Evolutionary conservation across 2,329 filamentous ascomycete species (phyloP).

Genomic region (Trichoderma aggressivum): DNA sequence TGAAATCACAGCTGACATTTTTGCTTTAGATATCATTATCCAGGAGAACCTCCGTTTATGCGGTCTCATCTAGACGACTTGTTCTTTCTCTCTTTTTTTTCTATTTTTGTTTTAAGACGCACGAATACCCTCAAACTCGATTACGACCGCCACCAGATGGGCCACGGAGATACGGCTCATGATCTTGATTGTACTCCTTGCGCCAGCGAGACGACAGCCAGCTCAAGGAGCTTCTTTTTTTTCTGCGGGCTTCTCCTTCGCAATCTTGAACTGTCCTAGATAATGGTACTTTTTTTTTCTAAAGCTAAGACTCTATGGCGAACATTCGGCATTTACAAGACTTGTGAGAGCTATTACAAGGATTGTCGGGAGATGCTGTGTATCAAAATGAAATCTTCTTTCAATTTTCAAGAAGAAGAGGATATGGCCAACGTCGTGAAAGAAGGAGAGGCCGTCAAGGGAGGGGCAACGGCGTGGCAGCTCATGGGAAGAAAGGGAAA

Average conservation of each 20-base stretch:
- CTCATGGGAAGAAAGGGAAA: slow-evolving; percentile 20
- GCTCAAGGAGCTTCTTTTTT: slow-evolving; percentile 14
- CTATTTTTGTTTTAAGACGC: slow-evolving; percentile 28
- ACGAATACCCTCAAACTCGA: slow-evolving; percentile 45
- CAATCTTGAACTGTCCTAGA: slow-evolving; percentile 18
- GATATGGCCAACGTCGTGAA: slow-evolving; percentile 21
- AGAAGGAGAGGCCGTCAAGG: neutral
- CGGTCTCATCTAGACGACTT: slow-evolving; percentile 77
- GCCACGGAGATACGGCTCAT: slow-evolving; percentile 39
- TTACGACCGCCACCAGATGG: slow-evolving; percentile 38
- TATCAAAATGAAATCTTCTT: slow-evolving; percentile 30
- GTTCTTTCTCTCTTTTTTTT: slow-evolving; percentile 30
- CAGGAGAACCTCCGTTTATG: slow-evolving; percentile 98
- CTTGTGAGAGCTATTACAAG: slow-evolving; percentile 29
- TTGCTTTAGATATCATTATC: slow-evolving; percentile 86
- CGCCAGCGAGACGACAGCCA: slow-evolving; percentile 27
- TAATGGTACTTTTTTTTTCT: slow-evolving; percentile 18
- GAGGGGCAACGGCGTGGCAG: slow-evolving; percentile 23
- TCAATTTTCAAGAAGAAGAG: slow-evolving; percentile 24
- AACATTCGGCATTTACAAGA: slow-evolving; percentile 23
- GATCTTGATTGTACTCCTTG: slow-evolving; percentile 35
- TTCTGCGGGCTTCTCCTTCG: slow-evolving; percentile 7
- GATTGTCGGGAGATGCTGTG: slow-evolving; percentile 31
- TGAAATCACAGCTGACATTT: slow-evolving; percentile 39
- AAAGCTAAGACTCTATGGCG: slow-evolving; percentile 17